phyloP scores from a whole-genome alignment of 2,329 filamentous ascomycete genomes.

The Coniochaeta pulveracea region DNA sequence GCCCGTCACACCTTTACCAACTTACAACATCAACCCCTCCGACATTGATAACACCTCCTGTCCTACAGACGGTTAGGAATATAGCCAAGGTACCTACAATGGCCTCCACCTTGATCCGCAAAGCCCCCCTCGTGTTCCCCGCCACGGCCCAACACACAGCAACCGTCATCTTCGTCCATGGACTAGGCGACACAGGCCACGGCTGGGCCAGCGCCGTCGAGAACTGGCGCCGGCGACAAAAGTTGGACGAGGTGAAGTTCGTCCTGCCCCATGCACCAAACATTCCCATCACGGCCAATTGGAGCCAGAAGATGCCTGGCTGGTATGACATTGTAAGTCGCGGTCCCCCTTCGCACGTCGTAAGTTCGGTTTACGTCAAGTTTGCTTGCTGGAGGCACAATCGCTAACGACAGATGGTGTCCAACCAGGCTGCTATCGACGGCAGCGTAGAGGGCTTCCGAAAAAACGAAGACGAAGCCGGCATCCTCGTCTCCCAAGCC shows the following conservation, averaged over 20 bases:
- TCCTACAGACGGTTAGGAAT: no score
- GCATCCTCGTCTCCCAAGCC: slow-evolving; percentile 60
- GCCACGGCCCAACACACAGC: slow-evolving; percentile 78
- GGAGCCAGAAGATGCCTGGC: slow-evolving; percentile 66
- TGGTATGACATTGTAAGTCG: slow-evolving; percentile 68
- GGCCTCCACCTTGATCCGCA: slow-evolving; percentile 18
- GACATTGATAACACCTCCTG: no score
- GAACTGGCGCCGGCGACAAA: slow-evolving; percentile 70
- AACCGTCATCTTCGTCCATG: slow-evolving; percentile 90
- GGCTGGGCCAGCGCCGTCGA: slow-evolving; percentile 77
- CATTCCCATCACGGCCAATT: slow-evolving; percentile 65
- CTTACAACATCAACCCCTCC: no score
- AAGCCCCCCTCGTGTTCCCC: slow-evolving; percentile 58
- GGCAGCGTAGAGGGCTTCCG: slow-evolving; percentile 16
- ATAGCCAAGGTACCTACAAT: no score
- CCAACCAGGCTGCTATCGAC: slow-evolving; percentile 12
- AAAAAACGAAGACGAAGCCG: slow-evolving; percentile 45
- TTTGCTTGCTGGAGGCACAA: no score
- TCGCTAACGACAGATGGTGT: no score
- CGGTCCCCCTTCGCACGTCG: neutral
- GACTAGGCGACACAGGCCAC: slow-evolving; percentile 72
- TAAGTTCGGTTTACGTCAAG: no score
- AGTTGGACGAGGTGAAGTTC: slow-evolving; percentile 85
- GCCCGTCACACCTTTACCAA: no score
- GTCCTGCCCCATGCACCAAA: slow-evolving; percentile 83